Evolutionary conservation across 169 alveolate species (phyloP).

Genomic region (Plasmodium cynomolgi): DNA sequence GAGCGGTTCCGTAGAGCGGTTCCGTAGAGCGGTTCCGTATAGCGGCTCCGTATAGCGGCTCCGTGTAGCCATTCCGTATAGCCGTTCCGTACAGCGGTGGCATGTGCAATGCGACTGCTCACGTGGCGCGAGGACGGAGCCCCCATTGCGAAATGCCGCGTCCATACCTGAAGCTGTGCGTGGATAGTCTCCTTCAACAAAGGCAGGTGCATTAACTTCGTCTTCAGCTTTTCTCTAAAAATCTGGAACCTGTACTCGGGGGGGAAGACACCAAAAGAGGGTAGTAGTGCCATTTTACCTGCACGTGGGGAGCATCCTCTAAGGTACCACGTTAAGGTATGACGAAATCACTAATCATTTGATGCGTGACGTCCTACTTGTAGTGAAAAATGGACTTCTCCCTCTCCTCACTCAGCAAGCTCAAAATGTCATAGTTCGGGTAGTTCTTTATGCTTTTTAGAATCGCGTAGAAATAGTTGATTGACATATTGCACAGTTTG

Average conservation of each 20-base stretch:
- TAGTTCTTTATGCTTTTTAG: constrained; percentile 6
- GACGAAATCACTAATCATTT: background rate
- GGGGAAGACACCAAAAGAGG: background rate
- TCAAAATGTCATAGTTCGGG: constrained; percentile 38
- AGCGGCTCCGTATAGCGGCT: too few relatives aligned
- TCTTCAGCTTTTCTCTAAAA: constrained; percentile 37
- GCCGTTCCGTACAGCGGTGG: background rate
- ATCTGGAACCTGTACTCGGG: constrained; percentile 13
- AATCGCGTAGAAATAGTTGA: constrained; percentile 43
- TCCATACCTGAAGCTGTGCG: constrained; percentile 13
- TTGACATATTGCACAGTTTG: constrained; percentile 59
- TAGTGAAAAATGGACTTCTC: constrained; percentile 52
- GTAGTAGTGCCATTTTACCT: background rate
- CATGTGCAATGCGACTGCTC: background rate
- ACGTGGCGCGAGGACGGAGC: background rate
- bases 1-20: too few relatives aligned
- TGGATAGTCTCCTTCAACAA: constrained; percentile 14
- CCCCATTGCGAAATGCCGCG: background rate
- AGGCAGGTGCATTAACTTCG: constrained; percentile 21
- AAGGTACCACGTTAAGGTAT: background rate
- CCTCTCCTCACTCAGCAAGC: constrained; percentile 38
- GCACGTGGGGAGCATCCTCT: background rate
- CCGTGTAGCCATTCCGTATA: too few relatives aligned
- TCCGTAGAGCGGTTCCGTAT: too few relatives aligned
- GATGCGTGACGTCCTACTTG: constrained; percentile 5